phyloP scores from a whole-genome alignment of 2,329 filamentous ascomycete species.

The Cadophora sp. region DNA sequence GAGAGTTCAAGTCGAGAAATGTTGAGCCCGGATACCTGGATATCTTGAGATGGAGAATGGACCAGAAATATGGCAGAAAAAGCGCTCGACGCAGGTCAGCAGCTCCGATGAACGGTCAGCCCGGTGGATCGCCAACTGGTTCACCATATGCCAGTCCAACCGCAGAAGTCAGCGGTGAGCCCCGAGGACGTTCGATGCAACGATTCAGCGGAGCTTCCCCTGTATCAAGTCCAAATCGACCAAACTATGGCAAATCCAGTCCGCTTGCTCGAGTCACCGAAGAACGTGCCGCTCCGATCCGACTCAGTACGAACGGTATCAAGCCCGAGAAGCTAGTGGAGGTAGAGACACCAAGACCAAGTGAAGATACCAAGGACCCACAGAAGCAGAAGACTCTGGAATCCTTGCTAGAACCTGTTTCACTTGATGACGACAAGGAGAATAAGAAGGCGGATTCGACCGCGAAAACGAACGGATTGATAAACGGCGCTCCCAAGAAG shows the following conservation, averaged over 20 bases:
- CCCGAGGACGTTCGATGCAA: constrained; percentile 75
- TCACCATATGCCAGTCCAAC: constrained; percentile 72
- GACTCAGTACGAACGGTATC: constrained; percentile 37
- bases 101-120: constrained; percentile 42
- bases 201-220: constrained; percentile 70
- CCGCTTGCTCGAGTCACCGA: constrained; percentile 79
- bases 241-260: constrained; percentile 71
- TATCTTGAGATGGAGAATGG: constrained; percentile 92
- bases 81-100: constrained; percentile 59
- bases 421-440: constrained; percentile 43
- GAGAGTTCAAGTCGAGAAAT: constrained; percentile 86
- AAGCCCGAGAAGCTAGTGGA: constrained; percentile 45
- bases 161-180: constrained; percentile 63
- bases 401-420: constrained; percentile 38
- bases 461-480: constrained; percentile 29
- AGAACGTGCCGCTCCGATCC: constrained; percentile 53
- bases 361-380: constrained; percentile 38
- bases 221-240: constrained; percentile 67
- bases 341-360: constrained; percentile 45
- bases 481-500: constrained; percentile 41
- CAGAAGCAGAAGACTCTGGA: constrained; percentile 41
- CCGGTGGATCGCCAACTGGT: constrained; percentile 53
- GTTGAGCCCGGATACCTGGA: constrained; percentile 95
- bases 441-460: constrained; percentile 36
- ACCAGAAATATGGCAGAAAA: constrained; percentile 85